Base-by-base conservation (phyloP, 2,329 filamentous ascomycete genomes). In the Juglanconis oblonga region DNA sequence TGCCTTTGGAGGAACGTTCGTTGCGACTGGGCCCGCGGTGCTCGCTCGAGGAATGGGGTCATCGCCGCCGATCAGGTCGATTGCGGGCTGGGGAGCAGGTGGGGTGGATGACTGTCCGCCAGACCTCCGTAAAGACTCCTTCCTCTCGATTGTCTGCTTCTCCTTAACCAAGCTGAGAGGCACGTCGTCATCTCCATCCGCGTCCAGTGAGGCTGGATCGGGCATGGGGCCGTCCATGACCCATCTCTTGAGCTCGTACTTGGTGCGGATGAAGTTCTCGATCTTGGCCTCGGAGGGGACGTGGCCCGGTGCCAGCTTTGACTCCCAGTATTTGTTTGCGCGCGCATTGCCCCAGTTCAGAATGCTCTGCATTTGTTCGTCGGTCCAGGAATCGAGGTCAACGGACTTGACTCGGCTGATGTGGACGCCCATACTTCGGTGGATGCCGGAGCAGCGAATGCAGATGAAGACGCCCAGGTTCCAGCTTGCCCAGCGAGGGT, bases 261-360 rank as follows among this genome's bases (percentile, higher is more conserved):
- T 99, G 59, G 96, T 99, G 67, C 95, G 88, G 69, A 99, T 98
- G 72, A 99, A 99, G 81, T 98, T 99, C 83, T 99, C 95, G 68
- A 99, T 98, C 83, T 99, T 99, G 67, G 90, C 85, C 79, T 99
- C 96, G 29, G 94, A 97, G 1, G 95, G 95, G 51, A 94, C 87
- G 76, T 99, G 95, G 62, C 93, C 93, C 13, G 89, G 79, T 2
- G 94, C 92, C 70, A 99, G 79, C 78, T 98, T 99, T 64, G 91
- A 86, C 77, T 99, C 96, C 94, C 94, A 99, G 75, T 98, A 97
- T 81, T 96, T 98, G 80, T 99, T 99, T 59, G 95, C 95, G 74
- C 93, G 88, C 58, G 89, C 86, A 74, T 99, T 99, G 62, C 95
- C 95, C 96, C 95, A 99, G 79, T 86, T 91, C 65, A 99, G 76